Conservation (phyloP, 495 filamentous ascomycete genomes). For the Neurospora tetraspora region DNA sequence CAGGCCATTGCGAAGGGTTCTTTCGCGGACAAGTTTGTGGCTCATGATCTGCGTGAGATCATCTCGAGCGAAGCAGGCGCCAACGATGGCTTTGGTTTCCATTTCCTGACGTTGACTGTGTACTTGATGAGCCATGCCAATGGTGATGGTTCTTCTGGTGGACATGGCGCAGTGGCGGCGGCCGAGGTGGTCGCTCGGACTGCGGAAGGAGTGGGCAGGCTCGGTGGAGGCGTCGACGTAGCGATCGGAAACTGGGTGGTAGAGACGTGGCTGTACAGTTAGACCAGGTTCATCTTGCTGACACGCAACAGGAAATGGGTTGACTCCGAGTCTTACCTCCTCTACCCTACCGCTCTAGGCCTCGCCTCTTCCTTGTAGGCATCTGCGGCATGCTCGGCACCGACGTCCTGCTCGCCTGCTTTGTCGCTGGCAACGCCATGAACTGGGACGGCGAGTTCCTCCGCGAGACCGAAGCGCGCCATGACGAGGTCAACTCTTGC, state of each 20-base stretch:
- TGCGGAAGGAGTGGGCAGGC: slow-evolving; percentile 35
- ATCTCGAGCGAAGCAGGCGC: slow-evolving; percentile 52
- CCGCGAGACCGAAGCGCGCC: slow-evolving; percentile 58
- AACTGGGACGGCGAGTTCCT: slow-evolving; percentile 85
- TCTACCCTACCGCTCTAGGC: slow-evolving; percentile 76
- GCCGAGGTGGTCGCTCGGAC: slow-evolving; percentile 38
- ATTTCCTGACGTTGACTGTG: slow-evolving; percentile 47
- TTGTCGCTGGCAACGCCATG: slow-evolving; percentile 79
- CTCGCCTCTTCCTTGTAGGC: slow-evolving; percentile 62
- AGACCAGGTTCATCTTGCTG: neutral
- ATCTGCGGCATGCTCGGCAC: slow-evolving; percentile 77
- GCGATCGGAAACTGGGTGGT: slow-evolving; percentile 71
- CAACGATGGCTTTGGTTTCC: slow-evolving; percentile 53
- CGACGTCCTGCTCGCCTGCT: slow-evolving; percentile 85
- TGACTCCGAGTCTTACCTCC: slow-evolving; percentile 74
- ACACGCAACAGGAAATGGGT: slow-evolving; percentile 52
- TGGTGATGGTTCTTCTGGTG: slow-evolving; percentile 11
- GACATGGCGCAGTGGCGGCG: neutral
- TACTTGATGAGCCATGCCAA: slow-evolving; percentile 46
- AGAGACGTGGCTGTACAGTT: slow-evolving; percentile 67
- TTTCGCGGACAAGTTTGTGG: slow-evolving; percentile 51
- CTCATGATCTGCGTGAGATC: slow-evolving; percentile 47
- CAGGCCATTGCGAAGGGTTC: slow-evolving; percentile 54
- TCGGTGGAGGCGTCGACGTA: slow-evolving; percentile 44
- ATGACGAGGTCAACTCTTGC: slow-evolving; percentile 72